Evolutionary conservation across 2,329 filamentous ascomycete species (phyloP).

Genomic region (Fusarium armeniacum): DNA sequence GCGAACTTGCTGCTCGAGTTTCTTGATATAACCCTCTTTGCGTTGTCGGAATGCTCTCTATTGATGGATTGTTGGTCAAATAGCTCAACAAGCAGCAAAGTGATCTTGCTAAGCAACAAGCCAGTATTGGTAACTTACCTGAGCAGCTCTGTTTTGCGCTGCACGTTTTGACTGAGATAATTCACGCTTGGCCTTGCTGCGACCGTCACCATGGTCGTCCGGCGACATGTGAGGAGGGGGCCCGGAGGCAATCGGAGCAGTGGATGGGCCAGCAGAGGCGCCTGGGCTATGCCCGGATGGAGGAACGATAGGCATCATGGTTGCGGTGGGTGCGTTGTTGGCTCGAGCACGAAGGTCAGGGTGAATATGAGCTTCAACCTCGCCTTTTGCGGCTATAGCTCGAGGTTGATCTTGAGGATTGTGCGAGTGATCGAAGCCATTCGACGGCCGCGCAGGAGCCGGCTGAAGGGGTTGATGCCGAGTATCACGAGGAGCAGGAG

Average conservation of each 20-base stretch:
- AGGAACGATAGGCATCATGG: conserved; percentile 58
- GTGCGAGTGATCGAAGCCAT: conserved; percentile 62
- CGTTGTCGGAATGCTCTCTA: conserved; percentile 97
- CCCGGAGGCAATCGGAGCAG: conserved; percentile 52
- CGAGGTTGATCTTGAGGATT: conserved; percentile 54
- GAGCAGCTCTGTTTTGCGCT: conserved; percentile 94
- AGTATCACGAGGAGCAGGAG: conserved; percentile 50
- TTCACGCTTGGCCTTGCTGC: conserved; percentile 89
- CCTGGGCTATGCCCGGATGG: conserved; percentile 53
- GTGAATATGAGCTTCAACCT: conserved; percentile 63
- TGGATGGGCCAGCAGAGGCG: conserved; percentile 48
- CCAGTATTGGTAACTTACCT: conserved; percentile 72
- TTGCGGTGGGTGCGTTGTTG: conserved; percentile 50
- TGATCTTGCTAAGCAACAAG: not conserved
- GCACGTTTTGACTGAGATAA: conserved; percentile 96
- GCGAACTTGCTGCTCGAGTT: conserved; percentile 92
- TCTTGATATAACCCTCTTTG: conserved; percentile 98
- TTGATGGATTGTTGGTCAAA: conserved; percentile 45
- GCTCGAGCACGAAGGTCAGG: conserved; percentile 61
- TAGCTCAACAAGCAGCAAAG: not conserved
- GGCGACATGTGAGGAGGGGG: conserved; percentile 48
- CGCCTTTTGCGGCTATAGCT: conserved; percentile 54
- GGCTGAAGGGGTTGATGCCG: conserved; percentile 51
- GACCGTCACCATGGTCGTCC: conserved; percentile 64
- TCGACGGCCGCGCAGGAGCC: conserved; percentile 54